These are phyloP conservation scores for Carex sylvatica DNA, from an alignment of 202 grass and related monocot species.

Conservation along the genomic window DNA sequence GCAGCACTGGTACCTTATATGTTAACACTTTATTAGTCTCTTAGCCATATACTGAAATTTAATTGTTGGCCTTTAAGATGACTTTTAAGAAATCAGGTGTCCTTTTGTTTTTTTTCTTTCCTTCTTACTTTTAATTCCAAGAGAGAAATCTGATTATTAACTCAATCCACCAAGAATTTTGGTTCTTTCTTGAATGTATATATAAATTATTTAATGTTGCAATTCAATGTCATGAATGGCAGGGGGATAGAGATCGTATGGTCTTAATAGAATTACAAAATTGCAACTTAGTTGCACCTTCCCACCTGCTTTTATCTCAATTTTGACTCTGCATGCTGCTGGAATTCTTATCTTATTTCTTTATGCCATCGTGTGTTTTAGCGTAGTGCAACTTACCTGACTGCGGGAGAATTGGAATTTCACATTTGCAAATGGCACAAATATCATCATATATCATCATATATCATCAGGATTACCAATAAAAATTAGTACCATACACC, in stretches of 20 bases:
- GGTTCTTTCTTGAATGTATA: background rate
- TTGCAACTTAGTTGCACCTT: conserved; percentile 19
- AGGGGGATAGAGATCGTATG: background rate
- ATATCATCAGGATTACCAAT: background rate
- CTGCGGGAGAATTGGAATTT: background rate
- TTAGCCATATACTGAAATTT: background rate
- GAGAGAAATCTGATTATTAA: background rate
- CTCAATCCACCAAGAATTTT: too few species aligned
- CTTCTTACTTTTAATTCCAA: background rate
- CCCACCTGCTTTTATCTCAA: conserved; percentile 2
- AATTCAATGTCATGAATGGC: background rate
- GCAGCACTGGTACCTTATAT: background rate
- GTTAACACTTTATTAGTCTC: background rate
- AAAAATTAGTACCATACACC: background rate
- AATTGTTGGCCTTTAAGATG: background rate
- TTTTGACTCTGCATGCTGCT: conserved; percentile 1
- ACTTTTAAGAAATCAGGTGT: background rate
- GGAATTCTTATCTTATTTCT: background rate
- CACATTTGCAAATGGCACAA: background rate
- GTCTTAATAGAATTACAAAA: background rate
- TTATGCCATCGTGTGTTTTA: conserved; percentile 2
- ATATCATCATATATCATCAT: background rate
- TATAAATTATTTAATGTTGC: background rate
- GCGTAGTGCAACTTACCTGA: background rate
- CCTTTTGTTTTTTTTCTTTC: background rate